Conservation (phyloP, 805 yeast genomes). For the Monosporozyma aquatica region DNA sequence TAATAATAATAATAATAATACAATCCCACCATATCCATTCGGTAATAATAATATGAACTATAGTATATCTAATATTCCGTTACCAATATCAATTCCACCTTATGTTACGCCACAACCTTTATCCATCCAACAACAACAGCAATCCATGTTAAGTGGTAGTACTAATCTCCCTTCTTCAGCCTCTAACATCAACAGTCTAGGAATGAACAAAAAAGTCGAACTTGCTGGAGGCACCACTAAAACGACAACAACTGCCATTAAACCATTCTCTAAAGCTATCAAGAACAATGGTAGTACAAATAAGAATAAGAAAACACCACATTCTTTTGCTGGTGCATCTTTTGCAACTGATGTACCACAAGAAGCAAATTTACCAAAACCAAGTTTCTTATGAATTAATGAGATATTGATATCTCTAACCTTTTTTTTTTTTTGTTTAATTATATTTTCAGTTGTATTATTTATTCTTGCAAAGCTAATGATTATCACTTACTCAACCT, state of each 20-base stretch:
- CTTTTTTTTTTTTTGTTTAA: background rate
- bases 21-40: background rate
- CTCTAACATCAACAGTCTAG: background rate
- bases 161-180: no score
- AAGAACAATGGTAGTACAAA: background rate
- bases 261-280: no score
- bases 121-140: background rate
- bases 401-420: background rate
- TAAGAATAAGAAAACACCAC: constrained; percentile 5
- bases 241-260: background rate
- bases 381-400: constrained; percentile 18
- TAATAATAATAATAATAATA: no score
- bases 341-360: constrained; percentile 29
- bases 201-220: background rate
- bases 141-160: background rate
- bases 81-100: background rate
- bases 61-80: constrained; percentile 1
- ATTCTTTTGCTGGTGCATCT: constrained; percentile 30
- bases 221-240: background rate
- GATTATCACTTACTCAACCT: no score
- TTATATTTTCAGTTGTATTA: no score
- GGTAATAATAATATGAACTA: constrained; percentile 1
- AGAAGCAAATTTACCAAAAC: constrained; percentile 28
- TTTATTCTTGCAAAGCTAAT: no score
- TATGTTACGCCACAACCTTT: constrained; percentile 1